Conservation (phyloP, 225 moss, liverwort and hornwort species). For the Neckera pumila region DNA sequence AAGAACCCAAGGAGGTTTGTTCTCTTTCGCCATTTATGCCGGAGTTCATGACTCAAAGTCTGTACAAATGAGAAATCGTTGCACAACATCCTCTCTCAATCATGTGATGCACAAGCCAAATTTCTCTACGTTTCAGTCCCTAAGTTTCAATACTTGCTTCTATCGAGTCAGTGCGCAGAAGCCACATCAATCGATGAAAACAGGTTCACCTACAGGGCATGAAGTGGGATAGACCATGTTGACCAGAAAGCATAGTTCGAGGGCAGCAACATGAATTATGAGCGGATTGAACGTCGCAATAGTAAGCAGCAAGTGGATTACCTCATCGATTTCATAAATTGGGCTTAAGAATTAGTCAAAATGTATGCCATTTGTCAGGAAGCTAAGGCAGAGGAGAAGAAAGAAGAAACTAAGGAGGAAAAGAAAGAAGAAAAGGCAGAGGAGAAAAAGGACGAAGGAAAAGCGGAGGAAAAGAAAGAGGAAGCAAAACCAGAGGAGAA, state of each 20-base stretch:
- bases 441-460: constrained; percentile 5
- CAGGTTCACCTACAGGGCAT: not conserved
- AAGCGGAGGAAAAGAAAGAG: constrained; percentile 9
- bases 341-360: not conserved
- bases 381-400: constrained; percentile 17
- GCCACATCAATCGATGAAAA: not conserved
- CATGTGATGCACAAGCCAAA: not conserved
- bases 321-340: not conserved
- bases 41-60: not conserved
- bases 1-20: constrained; percentile 30
- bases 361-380: not conserved
- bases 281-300: not conserved
- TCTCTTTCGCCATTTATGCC: not conserved
- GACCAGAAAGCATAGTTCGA: not conserved
- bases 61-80: not conserved
- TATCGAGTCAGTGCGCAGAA: not conserved
- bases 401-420: constrained; percentile 15
- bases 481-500: constrained; percentile 14
- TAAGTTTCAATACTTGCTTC: not conserved
- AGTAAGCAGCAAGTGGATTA: not conserved
- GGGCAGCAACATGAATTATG: not conserved
- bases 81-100: not conserved
- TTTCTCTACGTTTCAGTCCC: not conserved
- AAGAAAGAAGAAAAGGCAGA: constrained; percentile 9
- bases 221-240: not conserved